These are phyloP conservation scores for Ophiostoma quercus DNA, from an alignment of 2,329 filamentous ascomycete species.

Conservation along the genomic window DNA sequence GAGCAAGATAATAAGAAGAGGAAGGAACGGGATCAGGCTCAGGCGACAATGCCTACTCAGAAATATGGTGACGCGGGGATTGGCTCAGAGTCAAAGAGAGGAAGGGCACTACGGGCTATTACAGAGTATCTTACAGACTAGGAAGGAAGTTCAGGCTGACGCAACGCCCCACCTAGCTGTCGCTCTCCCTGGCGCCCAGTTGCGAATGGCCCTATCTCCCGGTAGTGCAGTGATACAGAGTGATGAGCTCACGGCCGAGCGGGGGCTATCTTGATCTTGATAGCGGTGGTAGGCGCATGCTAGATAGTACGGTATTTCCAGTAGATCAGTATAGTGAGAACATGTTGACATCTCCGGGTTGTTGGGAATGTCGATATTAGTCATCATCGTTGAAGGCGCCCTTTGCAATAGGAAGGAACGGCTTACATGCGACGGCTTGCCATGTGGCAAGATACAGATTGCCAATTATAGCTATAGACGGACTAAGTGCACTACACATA, in stretches of 20 bases:
- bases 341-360: too few species aligned
- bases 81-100: neutral
- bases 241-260: neutral
- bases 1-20: neutral
- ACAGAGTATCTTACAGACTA: neutral
- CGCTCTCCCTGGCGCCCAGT: neutral
- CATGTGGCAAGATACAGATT: neutral
- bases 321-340: neutral
- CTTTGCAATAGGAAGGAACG: neutral
- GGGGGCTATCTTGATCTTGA: neutral
- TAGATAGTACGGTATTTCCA: neutral
- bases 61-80: conserved; percentile 3
- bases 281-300: neutral
- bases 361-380: neutral
- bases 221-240: neutral
- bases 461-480: neutral
- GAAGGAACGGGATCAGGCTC: neutral
- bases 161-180: conserved; percentile 9
- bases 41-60: conserved; percentile 4
- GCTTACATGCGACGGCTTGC: neutral
- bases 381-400: neutral
- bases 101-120: neutral
- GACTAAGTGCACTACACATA: neutral
- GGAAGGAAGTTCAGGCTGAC: conserved; percentile 11
- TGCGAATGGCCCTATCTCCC: neutral